Conservation (phyloP, 1,139 yeast genomes). For the Suhomyces yuchorum region DNA sequence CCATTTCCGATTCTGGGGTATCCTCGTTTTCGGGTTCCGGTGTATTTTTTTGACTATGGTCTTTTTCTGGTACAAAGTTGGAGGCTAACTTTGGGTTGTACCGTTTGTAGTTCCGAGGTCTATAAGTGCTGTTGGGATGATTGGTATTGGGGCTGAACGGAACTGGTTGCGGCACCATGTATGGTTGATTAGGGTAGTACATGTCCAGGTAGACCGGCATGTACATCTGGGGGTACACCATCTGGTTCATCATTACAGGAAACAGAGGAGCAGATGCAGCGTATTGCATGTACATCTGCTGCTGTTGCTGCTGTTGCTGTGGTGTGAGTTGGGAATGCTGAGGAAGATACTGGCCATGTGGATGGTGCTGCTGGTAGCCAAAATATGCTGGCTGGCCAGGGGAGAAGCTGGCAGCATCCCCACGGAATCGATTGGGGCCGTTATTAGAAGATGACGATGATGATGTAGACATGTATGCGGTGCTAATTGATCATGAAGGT, state of each 20-base stretch:
- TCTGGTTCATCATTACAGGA: slow-evolving; percentile 19
- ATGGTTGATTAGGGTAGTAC: slow-evolving; percentile 20
- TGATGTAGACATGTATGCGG: slow-evolving; percentile 14
- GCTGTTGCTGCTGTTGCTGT: slow-evolving; percentile 18
- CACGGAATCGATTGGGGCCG: slow-evolving; percentile 45
- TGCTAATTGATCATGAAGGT: slow-evolving; percentile 5
- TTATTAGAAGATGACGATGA: slow-evolving; percentile 25
- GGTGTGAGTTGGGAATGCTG: slow-evolving; percentile 22
- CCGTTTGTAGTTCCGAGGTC: slow-evolving; percentile 13
- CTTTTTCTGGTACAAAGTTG: slow-evolving; percentile 10
- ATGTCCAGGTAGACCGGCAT: slow-evolving; percentile 22
- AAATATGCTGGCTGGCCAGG: slow-evolving; percentile 29
- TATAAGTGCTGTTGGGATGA: slow-evolving; percentile 11
- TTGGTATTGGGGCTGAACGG: slow-evolving; percentile 14
- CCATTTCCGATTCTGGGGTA: slow-evolving; percentile 2
- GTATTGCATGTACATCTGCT: slow-evolving; percentile 20
- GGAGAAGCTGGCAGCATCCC: slow-evolving; percentile 46
- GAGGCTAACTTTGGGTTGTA: slow-evolving; percentile 12
- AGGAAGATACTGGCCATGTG: slow-evolving; percentile 23
- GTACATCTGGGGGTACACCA: slow-evolving; percentile 21
- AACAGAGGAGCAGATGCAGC: slow-evolving; percentile 15
- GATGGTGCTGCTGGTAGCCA: slow-evolving; percentile 19
- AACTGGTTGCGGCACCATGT: slow-evolving; percentile 19
- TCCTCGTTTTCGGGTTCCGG: slow-evolving; percentile 5
- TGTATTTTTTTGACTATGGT: neutral